phyloP scores from a whole-genome alignment of 2,329 filamentous ascomycete species.

The Verticillium zaregamsianum region DNA sequence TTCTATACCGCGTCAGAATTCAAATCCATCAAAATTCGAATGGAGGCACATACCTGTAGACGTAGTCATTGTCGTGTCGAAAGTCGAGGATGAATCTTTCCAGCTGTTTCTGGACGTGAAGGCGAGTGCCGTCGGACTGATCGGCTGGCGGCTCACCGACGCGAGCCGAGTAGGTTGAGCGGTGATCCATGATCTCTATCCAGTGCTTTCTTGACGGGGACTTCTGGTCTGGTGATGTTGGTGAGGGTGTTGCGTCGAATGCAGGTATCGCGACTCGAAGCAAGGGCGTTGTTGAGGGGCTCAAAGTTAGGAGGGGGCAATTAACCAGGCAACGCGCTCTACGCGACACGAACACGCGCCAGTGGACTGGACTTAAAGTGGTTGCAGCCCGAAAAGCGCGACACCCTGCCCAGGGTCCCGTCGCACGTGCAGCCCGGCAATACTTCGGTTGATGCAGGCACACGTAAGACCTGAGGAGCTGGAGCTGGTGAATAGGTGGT shows the following conservation, averaged over 20 bases:
- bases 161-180: slow-evolving; percentile 80
- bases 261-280: background rate
- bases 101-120: slow-evolving; percentile 72
- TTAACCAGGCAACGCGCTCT: slow-evolving; percentile 3
- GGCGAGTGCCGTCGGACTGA: slow-evolving; percentile 63
- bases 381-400: slow-evolving; percentile 17
- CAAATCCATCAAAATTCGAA: background rate
- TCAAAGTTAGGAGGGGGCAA: background rate
- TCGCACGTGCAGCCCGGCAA: background rate
- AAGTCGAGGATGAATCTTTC: slow-evolving; percentile 93
- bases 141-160: slow-evolving; percentile 68
- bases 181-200: slow-evolving; percentile 67
- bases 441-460: background rate
- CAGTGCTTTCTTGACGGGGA: background rate
- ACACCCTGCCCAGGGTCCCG: background rate
- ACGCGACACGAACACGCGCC: slow-evolving; percentile 9
- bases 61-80: slow-evolving; percentile 87
- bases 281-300: background rate
- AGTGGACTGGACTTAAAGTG: slow-evolving; percentile 23
- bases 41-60: slow-evolving; percentile 69
- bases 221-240: background rate
- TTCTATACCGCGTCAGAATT: slow-evolving; percentile 46
- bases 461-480: background rate
- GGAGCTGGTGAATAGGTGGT: background rate
- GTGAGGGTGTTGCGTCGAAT: background rate